phyloP scores from a whole-genome alignment of 176 grass and related monocot species.

The Bromus sterilis region DNA sequence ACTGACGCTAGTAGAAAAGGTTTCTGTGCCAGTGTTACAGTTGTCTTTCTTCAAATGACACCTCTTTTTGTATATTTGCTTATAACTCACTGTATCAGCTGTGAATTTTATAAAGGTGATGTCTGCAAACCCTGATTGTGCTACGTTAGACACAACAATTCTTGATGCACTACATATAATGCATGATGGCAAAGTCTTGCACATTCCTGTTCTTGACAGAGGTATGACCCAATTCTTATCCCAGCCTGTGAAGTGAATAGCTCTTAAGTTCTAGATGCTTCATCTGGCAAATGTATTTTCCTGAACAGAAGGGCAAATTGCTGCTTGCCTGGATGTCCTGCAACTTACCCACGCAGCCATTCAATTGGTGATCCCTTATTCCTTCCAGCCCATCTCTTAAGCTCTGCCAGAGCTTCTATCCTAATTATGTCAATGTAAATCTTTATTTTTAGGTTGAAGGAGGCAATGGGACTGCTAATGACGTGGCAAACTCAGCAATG shows the following conservation, averaged over 20 bases:
- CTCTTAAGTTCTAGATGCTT: constrained; percentile 9
- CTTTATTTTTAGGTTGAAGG: constrained; percentile 70
- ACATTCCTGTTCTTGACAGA: constrained; percentile 84
- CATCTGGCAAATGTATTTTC: constrained; percentile 24
- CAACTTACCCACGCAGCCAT: constrained; percentile 88
- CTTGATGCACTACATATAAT: constrained; percentile 95
- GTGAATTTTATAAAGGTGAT: constrained; percentile 60
- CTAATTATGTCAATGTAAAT: constrained; percentile 17
- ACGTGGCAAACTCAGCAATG: constrained; percentile 87
- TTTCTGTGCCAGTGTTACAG: constrained; percentile 20
- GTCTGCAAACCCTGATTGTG: constrained; percentile 81
- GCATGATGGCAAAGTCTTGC: constrained; percentile 97
- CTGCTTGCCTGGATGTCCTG: constrained; percentile 89
- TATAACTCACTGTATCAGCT: constrained; percentile 2
- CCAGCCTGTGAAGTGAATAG: neutral
- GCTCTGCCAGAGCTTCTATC: neutral
- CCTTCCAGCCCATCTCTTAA: neutral
- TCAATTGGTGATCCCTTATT: constrained; percentile 72
- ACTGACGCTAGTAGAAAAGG: constrained; percentile 92
- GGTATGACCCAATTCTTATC: constrained; percentile 39
- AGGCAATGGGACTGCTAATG: constrained; percentile 69
- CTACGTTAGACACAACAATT: constrained; percentile 80
- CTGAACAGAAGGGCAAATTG: constrained; percentile 62
- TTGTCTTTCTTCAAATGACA: constrained; percentile 9
- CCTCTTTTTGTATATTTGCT: constrained; percentile 10